phyloP scores from a whole-genome alignment of 163 green algal genomes.

The Scenedesmus sp. region DNA sequence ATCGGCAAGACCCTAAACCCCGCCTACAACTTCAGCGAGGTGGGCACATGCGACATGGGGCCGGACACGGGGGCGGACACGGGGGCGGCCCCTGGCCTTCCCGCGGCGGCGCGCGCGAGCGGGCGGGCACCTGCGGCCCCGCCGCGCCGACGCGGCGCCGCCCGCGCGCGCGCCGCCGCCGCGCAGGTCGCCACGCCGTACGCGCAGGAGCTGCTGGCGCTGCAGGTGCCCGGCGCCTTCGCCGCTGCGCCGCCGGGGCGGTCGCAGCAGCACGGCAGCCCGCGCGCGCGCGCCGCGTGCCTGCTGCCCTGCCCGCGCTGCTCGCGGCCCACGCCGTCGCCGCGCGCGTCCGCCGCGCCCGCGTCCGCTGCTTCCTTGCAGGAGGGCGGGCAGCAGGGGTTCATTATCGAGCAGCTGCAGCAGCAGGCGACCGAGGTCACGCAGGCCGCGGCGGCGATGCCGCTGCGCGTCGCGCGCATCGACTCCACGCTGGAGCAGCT shows the following conservation, averaged over 20 bases:
- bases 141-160: no score
- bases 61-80: background rate
- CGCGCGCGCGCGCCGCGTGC: no score
- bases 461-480: slow-evolving; percentile 62
- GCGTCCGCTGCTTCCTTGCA: no score
- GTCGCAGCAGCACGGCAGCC: no score
- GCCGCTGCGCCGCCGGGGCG: no score
- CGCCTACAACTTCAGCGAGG: slow-evolving; percentile 93
- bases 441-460: slow-evolving; percentile 74
- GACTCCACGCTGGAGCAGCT: slow-evolving; percentile 63
- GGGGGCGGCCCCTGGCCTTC: slow-evolving; percentile 65
- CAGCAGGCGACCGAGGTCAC: slow-evolving; percentile 66
- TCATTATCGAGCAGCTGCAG: slow-evolving; percentile 56
- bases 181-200: slow-evolving; percentile 26
- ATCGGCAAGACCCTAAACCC: slow-evolving; percentile 92
- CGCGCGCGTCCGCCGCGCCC: no score
- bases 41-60: slow-evolving; percentile 81
- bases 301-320: no score
- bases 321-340: no score
- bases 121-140: no score
- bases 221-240: no score
- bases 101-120: slow-evolving; percentile 65
- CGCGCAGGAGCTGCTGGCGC: slow-evolving; percentile 73
- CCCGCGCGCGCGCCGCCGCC: slow-evolving; percentile 25
- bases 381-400: slow-evolving; percentile 17